These are phyloP conservation scores for Bryum argenteum DNA, from an alignment of 225 moss, liverwort and hornwort species.

Conservation along the genomic window DNA sequence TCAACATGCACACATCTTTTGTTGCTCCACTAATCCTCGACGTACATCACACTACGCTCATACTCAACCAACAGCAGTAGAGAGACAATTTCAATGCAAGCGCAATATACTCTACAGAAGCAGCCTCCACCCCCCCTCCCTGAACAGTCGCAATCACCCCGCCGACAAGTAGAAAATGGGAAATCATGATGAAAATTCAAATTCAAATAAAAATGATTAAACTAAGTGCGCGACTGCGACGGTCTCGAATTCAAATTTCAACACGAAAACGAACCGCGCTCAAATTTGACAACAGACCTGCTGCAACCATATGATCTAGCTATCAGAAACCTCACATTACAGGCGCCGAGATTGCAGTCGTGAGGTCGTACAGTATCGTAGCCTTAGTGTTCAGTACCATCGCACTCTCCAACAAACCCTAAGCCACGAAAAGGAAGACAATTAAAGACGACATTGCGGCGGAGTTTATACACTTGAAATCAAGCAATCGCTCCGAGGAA, in stretches of 20 bases:
- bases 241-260: background rate
- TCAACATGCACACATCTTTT: background rate
- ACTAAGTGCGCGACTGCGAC: background rate
- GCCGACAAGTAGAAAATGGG: background rate
- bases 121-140: background rate
- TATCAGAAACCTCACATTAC: slow-evolving; percentile 15
- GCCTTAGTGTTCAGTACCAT: background rate
- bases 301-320: background rate
- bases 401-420: slow-evolving; percentile 1
- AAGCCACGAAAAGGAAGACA: background rate
- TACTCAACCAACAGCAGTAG: background rate
- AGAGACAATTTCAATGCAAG: background rate
- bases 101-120: background rate
- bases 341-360: background rate
- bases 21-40: background rate
- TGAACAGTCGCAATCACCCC: background rate
- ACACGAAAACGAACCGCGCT: background rate
- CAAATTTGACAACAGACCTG: background rate
- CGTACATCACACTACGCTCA: background rate
- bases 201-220: slow-evolving; percentile 10
- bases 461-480: background rate
- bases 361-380: background rate
- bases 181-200: no score
- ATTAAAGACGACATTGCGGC: background rate
- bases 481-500: slow-evolving; percentile 1